phyloP scores from a whole-genome alignment of 169 alveolate genomes.

The Amoebophrya sp. region DNA sequence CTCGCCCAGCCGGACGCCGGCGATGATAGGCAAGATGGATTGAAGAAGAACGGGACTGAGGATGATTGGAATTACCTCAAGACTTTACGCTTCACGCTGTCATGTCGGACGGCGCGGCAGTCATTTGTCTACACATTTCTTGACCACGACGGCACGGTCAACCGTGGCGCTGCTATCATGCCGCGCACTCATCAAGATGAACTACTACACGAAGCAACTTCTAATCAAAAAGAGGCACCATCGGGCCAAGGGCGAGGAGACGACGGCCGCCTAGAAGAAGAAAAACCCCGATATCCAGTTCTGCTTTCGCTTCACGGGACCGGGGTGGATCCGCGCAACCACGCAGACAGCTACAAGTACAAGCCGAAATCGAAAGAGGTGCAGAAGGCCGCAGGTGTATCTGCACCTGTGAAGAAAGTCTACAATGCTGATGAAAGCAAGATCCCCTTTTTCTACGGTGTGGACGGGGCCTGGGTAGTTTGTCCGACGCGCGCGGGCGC shows the following conservation, averaged over 20 bases:
- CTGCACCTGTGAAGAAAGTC: neutral
- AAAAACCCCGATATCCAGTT: neutral
- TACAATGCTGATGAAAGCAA: neutral
- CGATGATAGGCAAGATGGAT: neutral
- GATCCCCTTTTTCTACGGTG: neutral
- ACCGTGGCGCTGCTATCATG: neutral
- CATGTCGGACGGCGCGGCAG: neutral
- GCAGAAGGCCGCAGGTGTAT: neutral
- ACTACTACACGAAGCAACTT: too few relatives aligned
- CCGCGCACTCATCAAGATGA: neutral
- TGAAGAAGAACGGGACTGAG: neutral
- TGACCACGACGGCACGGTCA: neutral
- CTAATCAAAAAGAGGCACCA: neutral
- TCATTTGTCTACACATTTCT: neutral
- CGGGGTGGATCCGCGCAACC: neutral
- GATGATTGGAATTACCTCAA: neutral
- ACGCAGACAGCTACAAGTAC: neutral
- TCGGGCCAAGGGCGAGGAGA: neutral
- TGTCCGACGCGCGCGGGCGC: neutral
- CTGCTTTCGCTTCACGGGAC: neutral
- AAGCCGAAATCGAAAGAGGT: neutral
- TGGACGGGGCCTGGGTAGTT: neutral
- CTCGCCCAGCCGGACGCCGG: neutral
- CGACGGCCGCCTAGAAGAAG: neutral
- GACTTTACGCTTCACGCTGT: neutral